phyloP scores from a whole-genome alignment of 768 basidiomycete genomes.

The Mycena polygramma region DNA sequence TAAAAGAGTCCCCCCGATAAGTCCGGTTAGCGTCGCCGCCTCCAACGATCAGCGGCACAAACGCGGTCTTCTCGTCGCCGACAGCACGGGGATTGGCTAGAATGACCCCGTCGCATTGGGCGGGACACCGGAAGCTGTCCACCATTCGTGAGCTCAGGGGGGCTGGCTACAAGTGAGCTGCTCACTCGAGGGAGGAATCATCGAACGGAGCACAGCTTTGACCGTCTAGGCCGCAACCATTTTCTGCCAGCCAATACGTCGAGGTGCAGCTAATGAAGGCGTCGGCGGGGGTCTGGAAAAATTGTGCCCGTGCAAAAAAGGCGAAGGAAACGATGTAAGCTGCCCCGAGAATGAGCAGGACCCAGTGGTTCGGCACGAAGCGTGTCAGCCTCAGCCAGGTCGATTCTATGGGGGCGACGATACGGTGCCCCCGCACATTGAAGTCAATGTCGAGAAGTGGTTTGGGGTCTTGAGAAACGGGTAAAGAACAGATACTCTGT shows the following conservation, averaged over 20 bases:
- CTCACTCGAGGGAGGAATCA: slow-evolving; percentile 64
- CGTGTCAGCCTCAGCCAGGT: slow-evolving; percentile 64
- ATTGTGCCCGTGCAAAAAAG: slow-evolving; percentile 80
- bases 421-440: slow-evolving; percentile 48
- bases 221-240: slow-evolving; percentile 83
- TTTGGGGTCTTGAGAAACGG: slow-evolving; percentile 55
- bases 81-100: slow-evolving; percentile 82
- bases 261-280: slow-evolving; percentile 59
- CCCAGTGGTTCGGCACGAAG: slow-evolving; percentile 63
- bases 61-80: slow-evolving; percentile 74
- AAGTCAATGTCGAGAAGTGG: slow-evolving; percentile 69
- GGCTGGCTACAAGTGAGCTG: not conserved
- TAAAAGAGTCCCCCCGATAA: slow-evolving; percentile 87
- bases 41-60: slow-evolving; percentile 85
- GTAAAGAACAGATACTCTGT: slow-evolving; percentile 5
- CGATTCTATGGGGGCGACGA: slow-evolving; percentile 68
- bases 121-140: slow-evolving; percentile 78
- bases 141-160: not conserved
- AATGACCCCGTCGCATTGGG: slow-evolving; percentile 72
- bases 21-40: slow-evolving; percentile 80
- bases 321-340: slow-evolving; percentile 80
- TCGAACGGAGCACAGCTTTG: slow-evolving; percentile 73
- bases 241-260: slow-evolving; percentile 70
- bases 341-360: slow-evolving; percentile 66
- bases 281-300: slow-evolving; percentile 74